Evolutionary conservation across 2,329 filamentous ascomycete species (phyloP).

Genomic region (Cryphonectria parasitica): DNA sequence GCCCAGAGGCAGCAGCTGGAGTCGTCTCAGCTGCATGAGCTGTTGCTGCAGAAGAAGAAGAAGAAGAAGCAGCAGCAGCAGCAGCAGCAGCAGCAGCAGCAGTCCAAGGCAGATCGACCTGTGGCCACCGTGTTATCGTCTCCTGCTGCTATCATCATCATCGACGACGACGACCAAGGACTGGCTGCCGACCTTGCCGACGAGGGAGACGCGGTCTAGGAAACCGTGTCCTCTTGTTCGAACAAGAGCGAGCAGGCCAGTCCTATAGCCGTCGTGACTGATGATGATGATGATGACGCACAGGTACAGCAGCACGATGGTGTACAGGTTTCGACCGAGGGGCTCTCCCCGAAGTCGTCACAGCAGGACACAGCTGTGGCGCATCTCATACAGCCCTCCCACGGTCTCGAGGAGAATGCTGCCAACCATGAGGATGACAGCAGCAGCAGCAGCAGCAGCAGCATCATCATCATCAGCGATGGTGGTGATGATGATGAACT

Average conservation of each 20-base stretch:
- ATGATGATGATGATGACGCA: not conserved
- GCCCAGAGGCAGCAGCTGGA: not conserved
- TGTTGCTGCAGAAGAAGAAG: not conserved
- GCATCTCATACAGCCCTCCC: not conserved
- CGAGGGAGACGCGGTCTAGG: not conserved
- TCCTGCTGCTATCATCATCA: not conserved
- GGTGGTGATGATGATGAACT: not conserved
- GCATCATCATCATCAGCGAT: not conserved
- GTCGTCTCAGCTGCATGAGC: not conserved
- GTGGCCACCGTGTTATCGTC: not conserved
- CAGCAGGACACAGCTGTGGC: slow-evolving; percentile 7
- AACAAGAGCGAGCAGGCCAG: not conserved
- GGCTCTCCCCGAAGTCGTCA: not conserved
- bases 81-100: not conserved
- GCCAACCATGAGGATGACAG: too few species aligned
- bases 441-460: too few species aligned
- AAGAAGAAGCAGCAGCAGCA: not conserved
- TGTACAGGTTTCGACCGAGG: not conserved
- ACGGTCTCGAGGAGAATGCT: not conserved
- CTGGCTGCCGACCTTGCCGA: not conserved
- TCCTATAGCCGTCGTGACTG: not conserved
- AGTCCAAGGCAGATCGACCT: not conserved
- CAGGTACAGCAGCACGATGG: not conserved
- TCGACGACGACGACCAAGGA: not conserved
- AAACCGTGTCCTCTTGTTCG: not conserved